Base-by-base conservation (phyloP, 2,329 filamentous ascomycete genomes). In the Colletotrichum chlorophyti region DNA sequence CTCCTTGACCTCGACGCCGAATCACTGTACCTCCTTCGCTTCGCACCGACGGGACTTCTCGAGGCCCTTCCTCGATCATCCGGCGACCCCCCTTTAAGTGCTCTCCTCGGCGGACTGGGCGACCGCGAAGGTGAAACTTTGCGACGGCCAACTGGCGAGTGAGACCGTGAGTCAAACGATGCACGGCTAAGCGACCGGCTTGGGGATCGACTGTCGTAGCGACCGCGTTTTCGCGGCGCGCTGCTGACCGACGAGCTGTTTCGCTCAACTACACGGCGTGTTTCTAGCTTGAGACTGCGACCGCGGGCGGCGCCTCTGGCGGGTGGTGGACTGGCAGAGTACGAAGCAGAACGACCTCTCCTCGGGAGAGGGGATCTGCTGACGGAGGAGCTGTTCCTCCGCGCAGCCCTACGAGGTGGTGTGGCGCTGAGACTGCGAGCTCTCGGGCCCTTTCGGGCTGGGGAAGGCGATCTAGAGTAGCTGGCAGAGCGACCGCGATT, bases 211-310 rank as follows among this genome's bases (percentile, higher is more conserved):
- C 59, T 62, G 23, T 48, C 60, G 45, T 61, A 52, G 29, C 60
- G 63, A 21, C 53, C 40, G 37, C 63, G 65, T 53, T 65, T 66
- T 15, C 67, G 64, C 3, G 67, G 69, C 12, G 60, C 67, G 26
- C 64, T 66, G 54, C 71, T 71, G 19, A 68, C 63, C 1, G 72
- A 74, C 2, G 72, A 74, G 64, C 70, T 74, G 58, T 72, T 73
- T 29, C 71, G 67, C 21, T 66, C 59, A 17, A 17, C 69, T 65
- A 43, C 69, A 70, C 58, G 53, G 5, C 52, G 58, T 14, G 32
- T 14, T 3, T 57, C 51, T 15, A 42, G 51, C 19, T 19, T 43
- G 6, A 58, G 58, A 11, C 58, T 47, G 14, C 58, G 58, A 15
- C 54, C 49, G 10, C 49, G 57, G n/a, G 52, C 29, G 8, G 47